A percentile compares a stretch with the other conserved stretches of the same genome.
Evolutionary conservation across 164 flowering plant species (phyloP).

Genomic region (Buxus sempervirens): DNA sequence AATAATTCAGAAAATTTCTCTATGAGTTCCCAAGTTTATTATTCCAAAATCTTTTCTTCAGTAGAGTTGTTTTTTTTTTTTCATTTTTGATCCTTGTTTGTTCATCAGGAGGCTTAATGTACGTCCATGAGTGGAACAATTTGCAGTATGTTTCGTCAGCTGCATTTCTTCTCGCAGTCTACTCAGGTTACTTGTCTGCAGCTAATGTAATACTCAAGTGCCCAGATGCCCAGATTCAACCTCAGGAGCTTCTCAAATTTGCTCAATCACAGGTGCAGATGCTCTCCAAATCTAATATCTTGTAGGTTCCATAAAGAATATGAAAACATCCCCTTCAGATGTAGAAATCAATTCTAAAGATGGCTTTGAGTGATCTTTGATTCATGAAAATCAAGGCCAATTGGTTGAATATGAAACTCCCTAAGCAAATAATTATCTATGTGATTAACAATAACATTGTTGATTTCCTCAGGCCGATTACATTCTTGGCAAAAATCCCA

Average conservation of each 20-base stretch:
- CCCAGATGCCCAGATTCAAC: slow-evolving; percentile 50
- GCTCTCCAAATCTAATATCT: too few relatives aligned
- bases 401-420: too few relatives aligned
- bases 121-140: slow-evolving; percentile 72
- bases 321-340: too few relatives aligned
- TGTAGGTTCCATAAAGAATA: too few relatives aligned
- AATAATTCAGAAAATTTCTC: too few relatives aligned
- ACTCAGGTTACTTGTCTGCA: slow-evolving; percentile 64
- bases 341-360: too few relatives aligned
- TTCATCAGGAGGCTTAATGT: slow-evolving; percentile 62
- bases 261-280: slow-evolving; percentile 68
- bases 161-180: slow-evolving; percentile 72
- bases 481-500: slow-evolving; percentile 85
- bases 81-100: neutral
- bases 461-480: slow-evolving; percentile 61
- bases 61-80: neutral
- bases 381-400: too few relatives aligned
- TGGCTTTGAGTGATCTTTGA: too few relatives aligned
- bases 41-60: neutral
- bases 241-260: slow-evolving; percentile 57
- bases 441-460: too few relatives aligned
- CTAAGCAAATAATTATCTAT: too few relatives aligned
- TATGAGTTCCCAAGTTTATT: too few relatives aligned
- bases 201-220: slow-evolving; percentile 48
- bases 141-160: slow-evolving; percentile 77